phyloP scores from a whole-genome alignment of 2,329 filamentous ascomycete species.

The Ophiocordyceps sinensis region DNA sequence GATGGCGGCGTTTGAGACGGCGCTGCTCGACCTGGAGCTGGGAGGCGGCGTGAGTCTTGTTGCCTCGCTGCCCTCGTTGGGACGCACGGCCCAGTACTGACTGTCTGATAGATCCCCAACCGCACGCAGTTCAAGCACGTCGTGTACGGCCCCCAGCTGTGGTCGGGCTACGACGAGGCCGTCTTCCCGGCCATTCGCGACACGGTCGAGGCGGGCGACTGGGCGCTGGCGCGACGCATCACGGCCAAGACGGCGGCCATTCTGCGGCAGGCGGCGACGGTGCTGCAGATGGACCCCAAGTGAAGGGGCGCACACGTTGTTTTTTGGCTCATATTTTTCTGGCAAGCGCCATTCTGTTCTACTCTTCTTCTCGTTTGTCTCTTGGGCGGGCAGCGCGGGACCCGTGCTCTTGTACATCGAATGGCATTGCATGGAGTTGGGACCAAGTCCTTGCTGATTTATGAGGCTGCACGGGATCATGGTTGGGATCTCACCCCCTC shows the following conservation, averaged over 20 bases:
- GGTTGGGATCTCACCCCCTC: not conserved
- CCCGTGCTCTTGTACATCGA: slow-evolving; percentile 4
- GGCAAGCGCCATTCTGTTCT: slow-evolving; percentile 2
- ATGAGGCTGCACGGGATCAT: slow-evolving; percentile 2
- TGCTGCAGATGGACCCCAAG: slow-evolving; percentile 13
- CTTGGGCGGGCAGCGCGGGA: not conserved
- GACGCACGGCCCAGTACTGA: slow-evolving; percentile 2
- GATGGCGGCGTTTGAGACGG: slow-evolving; percentile 69
- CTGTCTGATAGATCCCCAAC: slow-evolving; percentile 50
- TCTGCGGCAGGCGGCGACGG: slow-evolving; percentile 42
- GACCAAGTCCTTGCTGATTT: slow-evolving; percentile 4
- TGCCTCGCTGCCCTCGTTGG: not conserved
- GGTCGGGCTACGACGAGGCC: slow-evolving; percentile 34
- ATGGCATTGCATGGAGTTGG: slow-evolving; percentile 18
- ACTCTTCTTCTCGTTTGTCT: slow-evolving; percentile 4
- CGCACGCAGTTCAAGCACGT: slow-evolving; percentile 91
- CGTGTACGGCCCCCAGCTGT: slow-evolving; percentile 70
- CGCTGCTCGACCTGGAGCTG: slow-evolving; percentile 61
- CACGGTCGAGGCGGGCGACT: slow-evolving; percentile 57
- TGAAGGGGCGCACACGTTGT: not conserved
- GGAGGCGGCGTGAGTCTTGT: slow-evolving; percentile 55
- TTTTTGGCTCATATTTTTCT: slow-evolving; percentile 3
- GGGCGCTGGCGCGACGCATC: slow-evolving; percentile 50
- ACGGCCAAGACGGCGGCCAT: slow-evolving; percentile 59
- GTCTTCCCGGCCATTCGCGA: slow-evolving; percentile 65